These are phyloP conservation scores for Amanita pallidorosea DNA, from an alignment of 768 basidiomycete genomes.

Conservation along the genomic window DNA sequence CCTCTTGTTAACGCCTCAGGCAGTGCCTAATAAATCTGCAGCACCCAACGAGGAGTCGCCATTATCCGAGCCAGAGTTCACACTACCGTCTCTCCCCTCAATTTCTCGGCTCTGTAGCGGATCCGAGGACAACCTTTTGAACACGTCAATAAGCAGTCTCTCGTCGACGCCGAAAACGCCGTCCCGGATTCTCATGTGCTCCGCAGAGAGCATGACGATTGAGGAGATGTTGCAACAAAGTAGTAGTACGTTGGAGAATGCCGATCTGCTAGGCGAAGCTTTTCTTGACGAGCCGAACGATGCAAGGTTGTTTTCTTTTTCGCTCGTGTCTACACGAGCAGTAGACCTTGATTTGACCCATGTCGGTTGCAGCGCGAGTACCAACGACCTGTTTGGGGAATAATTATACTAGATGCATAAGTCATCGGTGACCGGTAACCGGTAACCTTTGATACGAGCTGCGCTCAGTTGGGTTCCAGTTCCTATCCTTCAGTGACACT, in stretches of 20 bases:
- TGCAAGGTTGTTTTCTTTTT: not conserved
- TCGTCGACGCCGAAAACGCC: not conserved
- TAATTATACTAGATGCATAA: not conserved
- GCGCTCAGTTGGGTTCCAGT: no score
- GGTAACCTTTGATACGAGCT: no score
- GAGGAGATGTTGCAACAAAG: not conserved
- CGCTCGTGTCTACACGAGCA: not conserved
- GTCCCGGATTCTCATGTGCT: not conserved
- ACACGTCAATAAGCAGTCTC: not conserved
- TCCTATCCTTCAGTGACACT: no score
- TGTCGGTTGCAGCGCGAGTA: not conserved
- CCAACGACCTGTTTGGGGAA: not conserved
- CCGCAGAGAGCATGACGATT: not conserved
- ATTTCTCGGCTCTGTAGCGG: not conserved
- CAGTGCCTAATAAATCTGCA: no score
- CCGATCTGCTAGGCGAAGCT: not conserved
- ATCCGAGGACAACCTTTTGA: not conserved
- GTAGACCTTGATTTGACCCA: not conserved
- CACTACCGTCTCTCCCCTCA: slow-evolving; percentile 1
- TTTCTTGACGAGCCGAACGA: not conserved
- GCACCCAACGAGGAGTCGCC: not conserved
- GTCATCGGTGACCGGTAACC: no score
- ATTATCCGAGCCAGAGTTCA: not conserved
- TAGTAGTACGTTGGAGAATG: not conserved
- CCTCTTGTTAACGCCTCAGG: not conserved